phyloP scores from a whole-genome alignment of 805 yeast species.

The Pichia manshurica region DNA sequence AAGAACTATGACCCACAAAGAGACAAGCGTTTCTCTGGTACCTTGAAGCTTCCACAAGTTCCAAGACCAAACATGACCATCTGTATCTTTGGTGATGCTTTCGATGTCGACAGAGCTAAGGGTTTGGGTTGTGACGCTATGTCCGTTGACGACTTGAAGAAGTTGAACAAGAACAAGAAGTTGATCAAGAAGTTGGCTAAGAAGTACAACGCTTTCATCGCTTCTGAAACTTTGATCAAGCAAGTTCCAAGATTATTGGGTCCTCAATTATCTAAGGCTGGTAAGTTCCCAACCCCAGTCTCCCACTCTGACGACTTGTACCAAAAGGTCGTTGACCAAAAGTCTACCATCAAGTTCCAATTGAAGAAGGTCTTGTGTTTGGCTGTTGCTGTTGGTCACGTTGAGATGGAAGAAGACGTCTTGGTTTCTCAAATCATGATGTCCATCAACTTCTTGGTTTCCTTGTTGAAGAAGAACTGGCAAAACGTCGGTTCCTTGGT shows the following conservation, averaged over 20 bases:
- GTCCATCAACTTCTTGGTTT: constrained; percentile 98
- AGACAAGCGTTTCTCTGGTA: constrained; percentile 99
- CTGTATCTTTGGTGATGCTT: constrained; percentile 99
- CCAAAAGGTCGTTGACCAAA: constrained; percentile 93
- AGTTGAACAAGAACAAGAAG: constrained; percentile 99
- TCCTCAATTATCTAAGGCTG: constrained; percentile 99
- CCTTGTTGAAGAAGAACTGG: constrained; percentile 99
- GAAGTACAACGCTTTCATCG: constrained; percentile 99
- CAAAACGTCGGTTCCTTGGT: constrained; percentile 99
- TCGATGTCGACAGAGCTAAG: constrained; percentile 99
- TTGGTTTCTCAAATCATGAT: constrained; percentile 97
- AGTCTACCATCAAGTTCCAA: constrained; percentile 99
- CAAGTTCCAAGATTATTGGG: constrained; percentile 99
- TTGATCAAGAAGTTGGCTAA: constrained; percentile 98
- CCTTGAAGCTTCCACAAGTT: constrained; percentile 95
- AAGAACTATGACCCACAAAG: constrained; percentile 99
- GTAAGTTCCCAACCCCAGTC: constrained; percentile 99
- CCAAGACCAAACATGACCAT: constrained; percentile 99
- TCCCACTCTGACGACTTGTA: constrained; percentile 98
- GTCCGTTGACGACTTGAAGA: constrained; percentile 99
- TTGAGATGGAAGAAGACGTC: constrained; percentile 96
- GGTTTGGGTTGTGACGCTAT: constrained; percentile 98
- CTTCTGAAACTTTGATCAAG: constrained; percentile 98
- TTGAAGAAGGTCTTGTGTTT: constrained; percentile 99
- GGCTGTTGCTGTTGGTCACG: constrained; percentile 99